Conservation (phyloP, 169 alveolate genomes). For the Babesia gibsoni region DNA sequence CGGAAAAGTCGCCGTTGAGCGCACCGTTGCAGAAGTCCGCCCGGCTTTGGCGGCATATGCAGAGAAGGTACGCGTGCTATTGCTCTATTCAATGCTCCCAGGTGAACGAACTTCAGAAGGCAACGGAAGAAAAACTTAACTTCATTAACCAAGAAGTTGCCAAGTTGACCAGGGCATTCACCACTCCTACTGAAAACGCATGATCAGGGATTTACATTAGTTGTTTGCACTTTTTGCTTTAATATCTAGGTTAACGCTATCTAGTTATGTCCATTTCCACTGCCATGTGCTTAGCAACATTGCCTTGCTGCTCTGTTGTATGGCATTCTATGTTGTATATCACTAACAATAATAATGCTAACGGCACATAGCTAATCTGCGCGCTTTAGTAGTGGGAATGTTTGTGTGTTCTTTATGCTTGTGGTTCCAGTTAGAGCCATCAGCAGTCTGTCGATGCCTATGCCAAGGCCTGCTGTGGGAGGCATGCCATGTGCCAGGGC, state of each 20-base stretch:
- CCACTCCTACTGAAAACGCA: background rate
- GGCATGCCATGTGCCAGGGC: conserved; percentile 93
- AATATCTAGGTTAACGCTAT: no score
- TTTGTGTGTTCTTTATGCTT: conserved; percentile 77
- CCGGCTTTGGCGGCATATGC: conserved; percentile 70
- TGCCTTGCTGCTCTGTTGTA: no score
- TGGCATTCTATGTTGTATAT: no score
- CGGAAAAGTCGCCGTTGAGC: conserved; percentile 88
- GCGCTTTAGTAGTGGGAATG: conserved; percentile 41
- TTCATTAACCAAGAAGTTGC: conserved; percentile 43
- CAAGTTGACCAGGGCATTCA: conserved; percentile 24
- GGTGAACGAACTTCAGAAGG: conserved; percentile 40
- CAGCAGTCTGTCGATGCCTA: conserved; percentile 93
- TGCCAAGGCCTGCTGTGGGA: conserved; percentile 97
- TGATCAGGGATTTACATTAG: no score
- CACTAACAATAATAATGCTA: no score
- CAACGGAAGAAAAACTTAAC: conserved; percentile 5
- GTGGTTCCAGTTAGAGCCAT: conserved; percentile 90
- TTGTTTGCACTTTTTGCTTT: no score
- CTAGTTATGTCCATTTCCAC: no score
- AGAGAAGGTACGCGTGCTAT: conserved; percentile 10
- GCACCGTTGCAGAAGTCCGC: conserved; percentile 84
- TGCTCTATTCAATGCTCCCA: background rate
- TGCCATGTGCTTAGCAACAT: no score
- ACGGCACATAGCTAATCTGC: background rate